Evolutionary conservation across 2,329 filamentous ascomycete genomes (phyloP).

Genomic region (Myriosclerotinia duriaeana): DNA sequence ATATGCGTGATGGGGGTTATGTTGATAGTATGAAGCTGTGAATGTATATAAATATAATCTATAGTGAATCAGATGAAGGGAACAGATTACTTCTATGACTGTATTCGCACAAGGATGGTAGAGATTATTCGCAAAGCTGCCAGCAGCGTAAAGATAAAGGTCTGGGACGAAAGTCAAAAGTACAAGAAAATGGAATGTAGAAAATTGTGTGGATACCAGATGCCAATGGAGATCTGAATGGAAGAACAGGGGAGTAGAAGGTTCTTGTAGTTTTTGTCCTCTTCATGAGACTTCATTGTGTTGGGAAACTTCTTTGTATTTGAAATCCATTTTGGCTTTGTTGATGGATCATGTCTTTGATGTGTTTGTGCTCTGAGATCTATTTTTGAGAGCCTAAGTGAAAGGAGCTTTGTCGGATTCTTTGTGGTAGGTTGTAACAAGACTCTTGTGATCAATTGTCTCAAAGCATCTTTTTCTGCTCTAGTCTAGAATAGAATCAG

Average conservation of each 20-base stretch:
- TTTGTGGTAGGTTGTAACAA: constrained; percentile 7
- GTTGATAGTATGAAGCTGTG: neutral
- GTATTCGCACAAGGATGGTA: constrained; percentile 13
- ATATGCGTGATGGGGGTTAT: neutral
- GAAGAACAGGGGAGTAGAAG: constrained; percentile 5
- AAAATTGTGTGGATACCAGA: constrained; percentile 15
- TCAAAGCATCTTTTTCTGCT: neutral
- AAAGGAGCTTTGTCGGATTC: constrained; percentile 6
- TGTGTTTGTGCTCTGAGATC: neutral
- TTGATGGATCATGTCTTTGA: constrained; percentile 9
- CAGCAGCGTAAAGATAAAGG: constrained; percentile 32
- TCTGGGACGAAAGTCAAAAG: constrained; percentile 8
- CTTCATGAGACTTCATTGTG: constrained; percentile 15
- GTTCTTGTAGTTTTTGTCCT: constrained; percentile 22
- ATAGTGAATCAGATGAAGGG: constrained; percentile 7
- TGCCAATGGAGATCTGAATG: constrained; percentile 9
- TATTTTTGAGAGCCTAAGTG: constrained; percentile 7
- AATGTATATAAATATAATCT: constrained; percentile 14
- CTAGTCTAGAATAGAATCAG: neutral
- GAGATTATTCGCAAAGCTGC: constrained; percentile 31
- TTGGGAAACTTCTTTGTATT: neutral
- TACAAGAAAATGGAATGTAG: neutral
- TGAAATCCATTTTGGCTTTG: neutral
- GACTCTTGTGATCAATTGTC: neutral
- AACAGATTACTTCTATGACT: neutral